Evolutionary conservation across 202 grass and related monocot species (phyloP).

Genomic region (Brachypodium distachyon): DNA sequence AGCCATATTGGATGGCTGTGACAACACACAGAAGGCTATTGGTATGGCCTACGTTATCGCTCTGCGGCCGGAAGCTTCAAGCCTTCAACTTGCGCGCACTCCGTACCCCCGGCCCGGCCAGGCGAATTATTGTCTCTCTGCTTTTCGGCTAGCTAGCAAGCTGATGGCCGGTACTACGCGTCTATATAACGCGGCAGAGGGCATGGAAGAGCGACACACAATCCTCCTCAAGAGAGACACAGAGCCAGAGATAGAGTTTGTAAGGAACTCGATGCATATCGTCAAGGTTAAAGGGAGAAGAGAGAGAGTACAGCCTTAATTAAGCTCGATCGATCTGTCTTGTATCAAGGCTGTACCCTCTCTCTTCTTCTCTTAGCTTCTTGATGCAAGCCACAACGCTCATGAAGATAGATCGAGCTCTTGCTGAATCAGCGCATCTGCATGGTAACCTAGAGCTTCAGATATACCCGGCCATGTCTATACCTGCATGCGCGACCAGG

Average conservation of each 20-base stretch:
- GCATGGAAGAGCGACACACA: background rate
- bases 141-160: too few species aligned
- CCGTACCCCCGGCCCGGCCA: too few species aligned
- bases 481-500: too few species aligned
- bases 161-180: constrained; percentile 7
- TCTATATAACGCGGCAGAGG: constrained; percentile 25
- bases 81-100: constrained; percentile 17
- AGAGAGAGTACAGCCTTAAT: constrained; percentile 74
- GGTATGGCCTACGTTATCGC: constrained; percentile 20
- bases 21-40: background rate
- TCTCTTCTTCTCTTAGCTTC: constrained; percentile 69
- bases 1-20: constrained; percentile 26
- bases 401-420: too few species aligned
- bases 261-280: background rate
- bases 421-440: too few species aligned
- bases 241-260: background rate
- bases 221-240: background rate
- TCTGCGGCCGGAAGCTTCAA: constrained; percentile 4
- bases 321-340: background rate
- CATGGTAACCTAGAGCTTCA: too few species aligned
- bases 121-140: constrained; percentile 40
- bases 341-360: constrained; percentile 75
- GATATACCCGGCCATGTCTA: too few species aligned
- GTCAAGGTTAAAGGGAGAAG: constrained; percentile 59
- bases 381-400: constrained; percentile 32